These are phyloP conservation scores for Fraxinus quadrangulata DNA, from an alignment of 257 asterid species.

Conservation along the genomic window DNA sequence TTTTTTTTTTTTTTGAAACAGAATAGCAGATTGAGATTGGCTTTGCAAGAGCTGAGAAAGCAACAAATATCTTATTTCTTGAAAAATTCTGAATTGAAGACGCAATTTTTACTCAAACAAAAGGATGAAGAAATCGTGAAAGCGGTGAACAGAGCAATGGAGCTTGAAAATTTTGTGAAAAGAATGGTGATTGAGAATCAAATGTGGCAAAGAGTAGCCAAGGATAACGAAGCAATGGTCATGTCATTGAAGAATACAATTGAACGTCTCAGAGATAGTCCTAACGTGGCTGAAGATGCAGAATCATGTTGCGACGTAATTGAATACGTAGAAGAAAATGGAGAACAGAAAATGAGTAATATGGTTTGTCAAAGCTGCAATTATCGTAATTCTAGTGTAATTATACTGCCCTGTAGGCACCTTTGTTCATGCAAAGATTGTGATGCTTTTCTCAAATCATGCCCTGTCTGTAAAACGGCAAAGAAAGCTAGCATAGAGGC, in stretches of 20 bases:
- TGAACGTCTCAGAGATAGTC: conserved; percentile 48
- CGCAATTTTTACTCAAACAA: conserved; percentile 38
- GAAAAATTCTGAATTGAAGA: conserved; percentile 51
- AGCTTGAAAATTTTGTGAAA: conserved; percentile 43
- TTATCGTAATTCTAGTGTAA: conserved; percentile 49
- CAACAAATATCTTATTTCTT: conserved; percentile 36
- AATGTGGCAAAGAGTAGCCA: conserved; percentile 62
- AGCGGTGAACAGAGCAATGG: conserved; percentile 38
- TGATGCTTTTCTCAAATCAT: conserved; percentile 51
- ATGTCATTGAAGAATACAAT: conserved; percentile 49
- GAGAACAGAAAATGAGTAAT: conserved; percentile 1
- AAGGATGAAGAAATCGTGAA: conserved; percentile 59
- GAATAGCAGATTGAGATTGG: conserved; percentile 62
- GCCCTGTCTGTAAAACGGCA: conserved; percentile 64
- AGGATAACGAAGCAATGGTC: conserved; percentile 51
- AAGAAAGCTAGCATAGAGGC: conserved; percentile 66
- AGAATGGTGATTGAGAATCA: conserved; percentile 52
- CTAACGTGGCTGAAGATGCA: conserved; percentile 50
- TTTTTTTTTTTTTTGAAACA: conserved; percentile 31
- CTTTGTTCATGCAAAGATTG: conserved; percentile 67
- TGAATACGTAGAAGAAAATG: not conserved
- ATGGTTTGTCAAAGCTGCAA: conserved; percentile 59
- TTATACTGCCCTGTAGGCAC: conserved; percentile 84
- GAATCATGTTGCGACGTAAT: conserved; percentile 49
- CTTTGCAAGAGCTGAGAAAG: conserved; percentile 55